These are phyloP conservation scores for Zoysia japonica DNA, from an alignment of 176 grass and related monocot species.

Conservation along the genomic window DNA sequence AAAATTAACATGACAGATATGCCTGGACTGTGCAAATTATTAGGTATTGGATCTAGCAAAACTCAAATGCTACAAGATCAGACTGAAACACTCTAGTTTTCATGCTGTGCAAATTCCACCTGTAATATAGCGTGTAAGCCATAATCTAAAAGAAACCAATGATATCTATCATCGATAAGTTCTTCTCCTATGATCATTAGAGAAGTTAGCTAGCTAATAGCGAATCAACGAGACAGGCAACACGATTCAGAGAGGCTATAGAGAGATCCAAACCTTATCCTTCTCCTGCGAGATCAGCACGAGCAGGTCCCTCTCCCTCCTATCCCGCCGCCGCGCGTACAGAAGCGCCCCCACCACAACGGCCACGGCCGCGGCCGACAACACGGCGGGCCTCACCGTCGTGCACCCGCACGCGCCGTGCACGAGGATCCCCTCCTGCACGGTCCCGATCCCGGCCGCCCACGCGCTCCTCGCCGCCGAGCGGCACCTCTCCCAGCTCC, in stretches of 20 bases:
- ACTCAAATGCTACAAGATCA: not conserved
- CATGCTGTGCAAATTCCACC: not conserved
- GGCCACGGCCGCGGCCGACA: slow-evolving; percentile 43
- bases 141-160: not conserved
- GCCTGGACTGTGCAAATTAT: too few relatives aligned
- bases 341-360: slow-evolving; percentile 46
- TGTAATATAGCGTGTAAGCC: not conserved
- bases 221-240: not conserved
- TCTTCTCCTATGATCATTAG: too few relatives aligned
- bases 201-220: not conserved
- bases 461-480: slow-evolving; percentile 40
- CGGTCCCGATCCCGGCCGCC: slow-evolving; percentile 41
- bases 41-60: too few relatives aligned
- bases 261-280: slow-evolving; percentile 60
- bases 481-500: slow-evolving; percentile 29
- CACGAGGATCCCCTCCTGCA: slow-evolving; percentile 39
- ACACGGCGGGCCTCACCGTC: slow-evolving; percentile 49
- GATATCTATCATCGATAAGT: too few relatives aligned
- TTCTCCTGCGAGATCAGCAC: slow-evolving; percentile 67
- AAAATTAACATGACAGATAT: too few relatives aligned
- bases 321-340: slow-evolving; percentile 67
- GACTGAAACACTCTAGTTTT: not conserved
- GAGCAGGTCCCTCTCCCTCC: slow-evolving; percentile 59
- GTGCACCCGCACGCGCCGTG: slow-evolving; percentile 40
- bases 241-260: not conserved